phyloP scores from a whole-genome alignment of 768 basidiomycete genomes.

The Phylloporus arenicola region DNA sequence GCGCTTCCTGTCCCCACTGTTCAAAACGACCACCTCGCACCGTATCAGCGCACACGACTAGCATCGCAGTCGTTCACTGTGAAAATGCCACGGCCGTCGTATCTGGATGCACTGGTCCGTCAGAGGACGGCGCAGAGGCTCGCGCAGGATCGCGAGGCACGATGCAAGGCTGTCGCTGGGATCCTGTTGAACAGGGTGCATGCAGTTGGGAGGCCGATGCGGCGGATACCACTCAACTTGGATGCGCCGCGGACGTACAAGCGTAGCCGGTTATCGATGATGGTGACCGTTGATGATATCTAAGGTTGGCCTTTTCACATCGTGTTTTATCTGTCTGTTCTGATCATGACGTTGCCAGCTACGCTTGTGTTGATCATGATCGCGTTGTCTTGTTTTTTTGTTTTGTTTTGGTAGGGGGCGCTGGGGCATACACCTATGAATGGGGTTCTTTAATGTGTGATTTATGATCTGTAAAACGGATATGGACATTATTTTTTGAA shows the following conservation, averaged over 20 bases:
- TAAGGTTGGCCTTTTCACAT: slow-evolving; percentile 9
- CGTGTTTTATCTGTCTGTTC: not conserved
- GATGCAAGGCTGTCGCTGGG: slow-evolving; percentile 51
- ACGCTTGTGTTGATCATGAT: slow-evolving; percentile 14
- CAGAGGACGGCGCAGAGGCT: slow-evolving; percentile 29
- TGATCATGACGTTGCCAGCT: slow-evolving; percentile 3
- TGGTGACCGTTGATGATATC: slow-evolving; percentile 41
- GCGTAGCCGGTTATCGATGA: slow-evolving; percentile 48
- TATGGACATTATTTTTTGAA: not conserved
- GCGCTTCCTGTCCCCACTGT: slow-evolving; percentile 8
- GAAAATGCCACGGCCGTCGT: slow-evolving; percentile 20
- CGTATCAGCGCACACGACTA: slow-evolving; percentile 26
- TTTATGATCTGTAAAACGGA: not conserved
- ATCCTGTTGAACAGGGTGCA: slow-evolving; percentile 52
- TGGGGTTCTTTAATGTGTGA: not conserved
- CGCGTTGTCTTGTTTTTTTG: not conserved
- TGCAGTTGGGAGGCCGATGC: slow-evolving; percentile 48
- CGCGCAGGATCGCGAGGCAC: slow-evolving; percentile 36
- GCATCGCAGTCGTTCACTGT: slow-evolving; percentile 25
- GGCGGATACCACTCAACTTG: slow-evolving; percentile 32
- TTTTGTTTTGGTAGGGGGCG: not conserved
- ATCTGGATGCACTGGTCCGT: slow-evolving; percentile 25
- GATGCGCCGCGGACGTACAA: slow-evolving; percentile 39
- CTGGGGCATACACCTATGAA: not conserved
- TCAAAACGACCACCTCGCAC: slow-evolving; percentile 8